Percentiles rank a stretch among this genome's conserved stretches.
Conservation (phyloP, 345 rosid species). For the Gynandropsis gynandra region DNA sequence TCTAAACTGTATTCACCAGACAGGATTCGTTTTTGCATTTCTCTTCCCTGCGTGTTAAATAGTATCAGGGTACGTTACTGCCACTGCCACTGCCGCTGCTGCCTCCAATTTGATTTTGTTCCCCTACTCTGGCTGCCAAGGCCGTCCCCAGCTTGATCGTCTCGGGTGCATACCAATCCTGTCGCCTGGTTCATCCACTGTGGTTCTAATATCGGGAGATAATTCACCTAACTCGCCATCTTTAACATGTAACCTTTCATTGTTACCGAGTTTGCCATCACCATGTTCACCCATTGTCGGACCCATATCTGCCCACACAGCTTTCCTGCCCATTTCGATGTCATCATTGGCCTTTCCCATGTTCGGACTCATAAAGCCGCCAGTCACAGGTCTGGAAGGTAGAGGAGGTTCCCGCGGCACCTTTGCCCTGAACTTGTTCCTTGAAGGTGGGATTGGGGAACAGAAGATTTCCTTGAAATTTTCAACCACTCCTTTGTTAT, state of each 20-base stretch:
- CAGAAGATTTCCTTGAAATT: conserved; percentile 73
- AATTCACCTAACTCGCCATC: conserved; percentile 64
- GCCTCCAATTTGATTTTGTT: conserved; percentile 44
- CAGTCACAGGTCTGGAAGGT: conserved; percentile 46
- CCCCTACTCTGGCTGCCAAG: conserved; percentile 68
- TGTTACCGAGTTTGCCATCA: conserved; percentile 31
- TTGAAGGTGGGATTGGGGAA: conserved; percentile 58
- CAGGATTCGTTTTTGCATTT: conserved; percentile 3
- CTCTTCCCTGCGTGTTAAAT: background rate
- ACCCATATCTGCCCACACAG: conserved; percentile 74
- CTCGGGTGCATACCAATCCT: conserved; percentile 55
- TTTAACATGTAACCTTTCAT: conserved; percentile 53
- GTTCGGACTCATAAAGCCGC: conserved; percentile 89
- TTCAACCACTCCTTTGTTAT: conserved; percentile 55
- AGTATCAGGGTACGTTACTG: conserved; percentile 20
- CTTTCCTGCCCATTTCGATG: conserved; percentile 92
- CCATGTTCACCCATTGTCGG: conserved; percentile 44
- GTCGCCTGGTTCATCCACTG: conserved; percentile 40
- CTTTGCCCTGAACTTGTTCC: conserved; percentile 62
- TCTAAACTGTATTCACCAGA: no score
- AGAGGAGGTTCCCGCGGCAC: conserved; percentile 51
- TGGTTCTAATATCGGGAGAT: conserved; percentile 55
- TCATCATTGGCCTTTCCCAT: conserved; percentile 74
- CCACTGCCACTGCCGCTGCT: conserved; percentile 36
- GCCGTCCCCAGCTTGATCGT: conserved; percentile 52